phyloP scores from a whole-genome alignment of 2,329 filamentous ascomycete species.

The Pseudocercospora fuligena region DNA sequence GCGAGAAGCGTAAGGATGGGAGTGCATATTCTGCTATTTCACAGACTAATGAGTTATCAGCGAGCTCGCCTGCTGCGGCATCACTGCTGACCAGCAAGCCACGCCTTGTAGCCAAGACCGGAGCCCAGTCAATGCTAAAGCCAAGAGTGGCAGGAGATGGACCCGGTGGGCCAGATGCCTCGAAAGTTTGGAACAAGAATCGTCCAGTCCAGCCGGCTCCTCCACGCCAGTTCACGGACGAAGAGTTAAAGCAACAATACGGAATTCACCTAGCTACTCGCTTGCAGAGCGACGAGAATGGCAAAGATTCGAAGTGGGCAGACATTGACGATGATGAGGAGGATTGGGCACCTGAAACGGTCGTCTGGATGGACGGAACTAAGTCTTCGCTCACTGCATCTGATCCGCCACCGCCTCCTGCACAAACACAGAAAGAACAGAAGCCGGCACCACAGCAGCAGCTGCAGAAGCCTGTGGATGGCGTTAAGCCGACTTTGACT shows the following conservation, averaged over 20 bases:
- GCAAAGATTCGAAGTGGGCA: slow-evolving; percentile 82
- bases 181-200: slow-evolving; percentile 87
- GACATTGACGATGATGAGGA: slow-evolving; percentile 90
- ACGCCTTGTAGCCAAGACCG: slow-evolving; percentile 76
- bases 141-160: slow-evolving; percentile 42
- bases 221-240: slow-evolving; percentile 81
- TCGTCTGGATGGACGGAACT: slow-evolving; percentile 87
- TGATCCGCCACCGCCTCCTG: slow-evolving; percentile 36
- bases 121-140: slow-evolving; percentile 57
- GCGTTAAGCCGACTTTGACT: slow-evolving; percentile 36
- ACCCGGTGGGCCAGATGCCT: slow-evolving; percentile 66
- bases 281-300: slow-evolving; percentile 73
- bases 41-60: slow-evolving; percentile 27
- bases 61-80: slow-evolving; percentile 55
- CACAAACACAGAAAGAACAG: slow-evolving; percentile 25
- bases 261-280: slow-evolving; percentile 84
- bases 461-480: slow-evolving; percentile 33
- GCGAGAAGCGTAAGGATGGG: slow-evolving; percentile 57
- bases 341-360: slow-evolving; percentile 82
- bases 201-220: slow-evolving; percentile 70
- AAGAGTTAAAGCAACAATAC: slow-evolving; percentile 81
- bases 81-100: slow-evolving; percentile 60
- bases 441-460: slow-evolving; percentile 32
- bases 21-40: not conserved
- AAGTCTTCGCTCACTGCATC: slow-evolving; percentile 74